phyloP scores from a whole-genome alignment of 2,329 filamentous ascomycete genomes.

The Stemphylium vesicarium region DNA sequence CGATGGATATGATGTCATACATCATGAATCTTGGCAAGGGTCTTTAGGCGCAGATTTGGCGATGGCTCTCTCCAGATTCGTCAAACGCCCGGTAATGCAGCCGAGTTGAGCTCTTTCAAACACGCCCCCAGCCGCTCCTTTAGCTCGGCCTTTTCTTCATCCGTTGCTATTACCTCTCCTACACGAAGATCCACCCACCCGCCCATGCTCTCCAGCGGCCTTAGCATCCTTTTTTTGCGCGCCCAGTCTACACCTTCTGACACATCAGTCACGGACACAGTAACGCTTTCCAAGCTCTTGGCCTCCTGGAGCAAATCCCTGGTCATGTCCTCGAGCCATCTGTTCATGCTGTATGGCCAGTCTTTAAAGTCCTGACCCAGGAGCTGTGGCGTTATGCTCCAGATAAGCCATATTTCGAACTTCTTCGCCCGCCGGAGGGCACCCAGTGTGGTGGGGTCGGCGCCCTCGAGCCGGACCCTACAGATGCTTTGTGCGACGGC shows the following conservation, averaged over 20 bases:
- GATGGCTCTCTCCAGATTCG: too few species aligned
- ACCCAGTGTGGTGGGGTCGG: background rate
- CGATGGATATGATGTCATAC: conserved; percentile 2
- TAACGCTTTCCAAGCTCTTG: background rate
- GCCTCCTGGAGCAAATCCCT: conserved; percentile 17
- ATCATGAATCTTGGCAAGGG: conserved; percentile 3
- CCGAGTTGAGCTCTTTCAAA: background rate
- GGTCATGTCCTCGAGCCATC: conserved; percentile 17
- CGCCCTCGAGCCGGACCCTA: background rate
- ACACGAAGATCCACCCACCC: conserved; percentile 11
- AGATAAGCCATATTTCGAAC: conserved; percentile 9
- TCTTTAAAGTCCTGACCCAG: background rate
- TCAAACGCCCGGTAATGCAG: too few species aligned
- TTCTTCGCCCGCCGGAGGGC: conserved; percentile 8
- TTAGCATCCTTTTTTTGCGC: conserved; percentile 12
- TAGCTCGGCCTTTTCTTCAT: conserved; percentile 6
- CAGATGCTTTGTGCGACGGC: conserved; percentile 10
- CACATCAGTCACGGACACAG: background rate
- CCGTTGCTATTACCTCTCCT: conserved; percentile 14
- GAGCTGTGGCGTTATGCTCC: background rate
- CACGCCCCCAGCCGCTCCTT: background rate
- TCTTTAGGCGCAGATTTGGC: background rate
- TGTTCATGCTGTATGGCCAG: background rate
- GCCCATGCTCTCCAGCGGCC: conserved; percentile 13
- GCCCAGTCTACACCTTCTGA: conserved; percentile 3